Base-by-base conservation (phyloP, 2,329 filamentous ascomycete species). In the Metarhizium sp. region DNA sequence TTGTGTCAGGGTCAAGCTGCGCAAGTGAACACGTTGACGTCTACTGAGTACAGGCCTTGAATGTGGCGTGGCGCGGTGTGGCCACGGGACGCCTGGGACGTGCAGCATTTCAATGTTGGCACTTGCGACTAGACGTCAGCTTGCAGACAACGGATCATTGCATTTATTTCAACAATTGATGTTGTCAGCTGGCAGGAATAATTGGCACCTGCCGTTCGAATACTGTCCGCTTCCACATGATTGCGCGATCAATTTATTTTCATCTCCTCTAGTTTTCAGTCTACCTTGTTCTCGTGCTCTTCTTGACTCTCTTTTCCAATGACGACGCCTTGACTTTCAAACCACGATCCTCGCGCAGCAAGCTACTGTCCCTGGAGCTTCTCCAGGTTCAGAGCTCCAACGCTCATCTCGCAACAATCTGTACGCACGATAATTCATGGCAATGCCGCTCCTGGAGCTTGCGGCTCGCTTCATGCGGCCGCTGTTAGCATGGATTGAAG, bases 401-500 rank as follows among this genome's bases (percentile, higher is more conserved):
- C 16, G 16, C n/a, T 7, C 42, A 20, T 18, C 42, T 45, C 18
- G 42, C 38, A 40, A 16, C 38, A 11, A 40, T n/a, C 13, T 16
- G 38, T 5, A 16, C 16, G 25, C 25, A 30, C 45, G 45, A 30
- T 14, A 52, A 20, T 50, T 51, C 45, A 58, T 50, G 46, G 51
- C 47, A 40, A 61, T 63, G 56, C 56, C 57, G n/a, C 54, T 66
- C 34, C 45, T 18, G 43, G 62, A 67, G 53, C 62, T 71, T 29
- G 64, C 76, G 32, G 61, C 63, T 57, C 67, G 65, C 56, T 64
- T 71, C 57, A 57, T 72, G 55, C 62, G 61, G 56, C 64, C 68
- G 49, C 61, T 73, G n/a, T 70, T 65, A 59, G 63, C 63, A 7
- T 69, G 70, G 62, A 60, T 69, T 40, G 64, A 65, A 55, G 69